Evolutionary conservation across 1,139 yeast genomes (phyloP).

Genomic region (Torulaspora pretoriensis): DNA sequence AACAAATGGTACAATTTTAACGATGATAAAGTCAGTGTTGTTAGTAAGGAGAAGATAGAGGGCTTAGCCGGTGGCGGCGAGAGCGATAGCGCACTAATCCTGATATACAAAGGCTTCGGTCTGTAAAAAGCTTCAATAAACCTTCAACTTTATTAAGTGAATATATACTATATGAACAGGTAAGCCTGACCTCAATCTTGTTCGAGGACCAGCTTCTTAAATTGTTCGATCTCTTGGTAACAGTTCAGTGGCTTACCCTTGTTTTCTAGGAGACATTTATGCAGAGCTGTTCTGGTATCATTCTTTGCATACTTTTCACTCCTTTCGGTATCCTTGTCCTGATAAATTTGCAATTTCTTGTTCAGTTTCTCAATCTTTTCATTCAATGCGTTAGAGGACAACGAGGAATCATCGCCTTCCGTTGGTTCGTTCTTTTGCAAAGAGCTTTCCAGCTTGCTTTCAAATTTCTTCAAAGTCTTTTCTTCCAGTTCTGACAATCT

Average conservation of each 20-base stretch:
- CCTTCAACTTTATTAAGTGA: constrained; percentile 1
- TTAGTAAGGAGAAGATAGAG: constrained; percentile 75
- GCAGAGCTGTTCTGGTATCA: constrained; percentile 53
- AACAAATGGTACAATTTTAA: constrained; percentile 91
- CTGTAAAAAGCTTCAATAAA: constrained; percentile 18
- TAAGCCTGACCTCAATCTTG: constrained; percentile 4
- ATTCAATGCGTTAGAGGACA: constrained; percentile 38
- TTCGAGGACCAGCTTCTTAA: constrained; percentile 43
- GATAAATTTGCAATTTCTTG: constrained; percentile 38
- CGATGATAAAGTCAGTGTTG: constrained; percentile 82
- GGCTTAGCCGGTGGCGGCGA: constrained; percentile 95
- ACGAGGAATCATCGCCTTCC: constrained; percentile 31
- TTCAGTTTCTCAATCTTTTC: constrained; percentile 46
- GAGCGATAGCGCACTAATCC: constrained; percentile 87
- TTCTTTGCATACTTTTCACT: constrained; percentile 27
- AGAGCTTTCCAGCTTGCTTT: constrained; percentile 46
- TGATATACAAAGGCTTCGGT: constrained; percentile 79
- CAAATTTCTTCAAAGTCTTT: constrained; percentile 55
- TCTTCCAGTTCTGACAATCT: constrained; percentile 61
- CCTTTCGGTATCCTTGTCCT: constrained; percentile 38
- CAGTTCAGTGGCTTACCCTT: constrained; percentile 77
- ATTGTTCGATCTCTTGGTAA: constrained; percentile 77
- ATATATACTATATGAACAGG: constrained; percentile 10
- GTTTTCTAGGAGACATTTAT: constrained; percentile 64
- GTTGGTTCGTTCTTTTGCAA: constrained; percentile 38